phyloP scores from a whole-genome alignment of 139 green algal genomes.

The Eudorina sp. region DNA sequence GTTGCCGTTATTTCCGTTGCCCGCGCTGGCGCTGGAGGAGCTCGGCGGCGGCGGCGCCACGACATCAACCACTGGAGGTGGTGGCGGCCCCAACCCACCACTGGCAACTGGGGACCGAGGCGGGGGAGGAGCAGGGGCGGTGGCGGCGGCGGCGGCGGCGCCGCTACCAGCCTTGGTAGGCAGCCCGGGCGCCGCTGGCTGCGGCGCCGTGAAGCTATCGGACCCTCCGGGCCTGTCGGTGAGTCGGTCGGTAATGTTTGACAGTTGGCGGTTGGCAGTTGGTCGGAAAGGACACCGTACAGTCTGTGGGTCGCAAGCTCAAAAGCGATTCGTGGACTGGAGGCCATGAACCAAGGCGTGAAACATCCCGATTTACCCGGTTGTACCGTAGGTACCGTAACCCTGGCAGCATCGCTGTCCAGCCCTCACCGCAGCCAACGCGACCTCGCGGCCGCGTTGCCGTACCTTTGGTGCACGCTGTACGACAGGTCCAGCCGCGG shows the following conservation, averaged over 20 bases:
- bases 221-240: neutral
- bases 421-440: no score
- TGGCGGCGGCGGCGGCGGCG: neutral
- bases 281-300: no score
- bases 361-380: no score
- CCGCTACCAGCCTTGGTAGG: neutral
- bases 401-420: no score
- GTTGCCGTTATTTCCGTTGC: neutral
- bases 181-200: neutral
- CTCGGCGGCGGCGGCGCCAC: neutral
- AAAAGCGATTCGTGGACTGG: no score
- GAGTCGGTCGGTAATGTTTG: neutral
- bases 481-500: conserved; percentile 49
- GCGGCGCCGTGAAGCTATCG: conserved; percentile 10
- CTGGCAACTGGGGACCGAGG: no score
- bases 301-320: no score
- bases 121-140: neutral
- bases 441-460: no score
- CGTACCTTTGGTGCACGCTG: neutral
- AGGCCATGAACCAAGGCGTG: no score
- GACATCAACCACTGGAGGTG: conserved; percentile 17
- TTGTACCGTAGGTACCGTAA: no score
- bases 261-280: neutral
- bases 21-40: neutral
- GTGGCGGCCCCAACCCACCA: neutral